Evolutionary conservation across 179 eudicot genomes (phyloP).

Genomic region (Spergularia azorica): DNA sequence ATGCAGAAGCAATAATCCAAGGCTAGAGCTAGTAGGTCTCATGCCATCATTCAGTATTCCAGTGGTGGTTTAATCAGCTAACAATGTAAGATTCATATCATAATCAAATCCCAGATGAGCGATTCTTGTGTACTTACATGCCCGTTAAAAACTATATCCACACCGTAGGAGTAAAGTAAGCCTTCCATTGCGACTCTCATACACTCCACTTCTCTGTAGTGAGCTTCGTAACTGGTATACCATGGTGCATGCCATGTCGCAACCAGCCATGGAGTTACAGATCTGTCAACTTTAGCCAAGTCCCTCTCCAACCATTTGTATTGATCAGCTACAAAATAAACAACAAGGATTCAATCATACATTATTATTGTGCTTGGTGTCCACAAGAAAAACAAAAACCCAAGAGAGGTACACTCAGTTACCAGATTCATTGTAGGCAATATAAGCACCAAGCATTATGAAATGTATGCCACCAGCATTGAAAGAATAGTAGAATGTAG

Average conservation of each 20-base stretch:
- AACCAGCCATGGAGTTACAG: conserved; percentile 87
- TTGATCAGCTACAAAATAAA: conserved; percentile 60
- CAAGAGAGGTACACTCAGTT: neutral
- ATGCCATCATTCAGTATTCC: too few species aligned
- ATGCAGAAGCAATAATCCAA: neutral
- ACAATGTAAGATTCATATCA: neutral
- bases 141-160: conserved; percentile 87
- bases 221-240: conserved; percentile 81
- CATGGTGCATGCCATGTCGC: conserved; percentile 97
- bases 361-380: neutral
- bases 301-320: conserved; percentile 95
- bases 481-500: conserved; percentile 87
- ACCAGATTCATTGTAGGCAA: conserved; percentile 77
- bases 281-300: conserved; percentile 73
- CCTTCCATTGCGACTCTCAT: conserved; percentile 97
- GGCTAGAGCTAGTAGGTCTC: too few species aligned
- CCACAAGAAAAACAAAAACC: neutral
- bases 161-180: conserved; percentile 70
- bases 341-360: neutral
- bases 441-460: conserved; percentile 87
- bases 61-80: neutral
- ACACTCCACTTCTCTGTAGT: conserved; percentile 95
- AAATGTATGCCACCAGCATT: conserved; percentile 97
- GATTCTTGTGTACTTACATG: conserved; percentile 57
- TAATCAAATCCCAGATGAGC: neutral